Conservation (phyloP, 768 basidiomycete species). For the Hemileccinum impolitum region DNA sequence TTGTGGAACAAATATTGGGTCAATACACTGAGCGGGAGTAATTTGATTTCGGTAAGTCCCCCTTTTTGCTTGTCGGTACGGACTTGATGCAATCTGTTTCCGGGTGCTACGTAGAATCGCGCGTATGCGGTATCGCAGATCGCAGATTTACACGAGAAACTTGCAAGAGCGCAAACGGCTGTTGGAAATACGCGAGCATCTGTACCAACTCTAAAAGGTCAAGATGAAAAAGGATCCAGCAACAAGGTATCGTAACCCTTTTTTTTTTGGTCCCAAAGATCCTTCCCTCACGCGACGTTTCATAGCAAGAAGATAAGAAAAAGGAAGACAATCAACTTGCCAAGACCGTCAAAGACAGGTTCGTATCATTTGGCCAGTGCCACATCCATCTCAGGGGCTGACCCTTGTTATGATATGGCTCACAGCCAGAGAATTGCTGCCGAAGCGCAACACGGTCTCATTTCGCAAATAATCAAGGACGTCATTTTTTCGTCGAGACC, state of each 20-base stretch:
- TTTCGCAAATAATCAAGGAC: constrained; percentile 91
- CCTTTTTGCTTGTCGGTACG: background rate
- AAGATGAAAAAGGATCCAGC: constrained; percentile 42
- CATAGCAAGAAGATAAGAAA: constrained; percentile 62
- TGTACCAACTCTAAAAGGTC: constrained; percentile 49
- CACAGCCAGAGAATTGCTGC: constrained; percentile 81
- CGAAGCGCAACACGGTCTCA: constrained; percentile 92
- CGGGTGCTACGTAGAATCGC: constrained; percentile 62
- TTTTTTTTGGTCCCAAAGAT: background rate
- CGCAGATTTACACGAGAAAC: constrained; percentile 85
- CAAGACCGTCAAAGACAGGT: constrained; percentile 93
- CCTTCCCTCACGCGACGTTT: background rate
- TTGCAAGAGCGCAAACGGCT: constrained; percentile 63
- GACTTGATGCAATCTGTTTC: background rate
- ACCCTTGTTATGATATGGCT: background rate
- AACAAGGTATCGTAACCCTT: constrained; percentile 38
- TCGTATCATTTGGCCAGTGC: constrained; percentile 14
- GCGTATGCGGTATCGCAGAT: constrained; percentile 93
- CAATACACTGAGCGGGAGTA: constrained; percentile 91
- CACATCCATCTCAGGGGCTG: background rate
- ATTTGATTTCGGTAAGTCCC: constrained; percentile 76
- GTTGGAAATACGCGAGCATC: constrained; percentile 58
- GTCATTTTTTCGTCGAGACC: constrained; percentile 72
- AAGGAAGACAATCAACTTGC: constrained; percentile 84
- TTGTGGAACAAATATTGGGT: constrained; percentile 99